A percentile compares a stretch with the other conserved stretches of the same genome.
Conservation (phyloP, 208 protist species). For the Naegleria gruberi region DNA sequence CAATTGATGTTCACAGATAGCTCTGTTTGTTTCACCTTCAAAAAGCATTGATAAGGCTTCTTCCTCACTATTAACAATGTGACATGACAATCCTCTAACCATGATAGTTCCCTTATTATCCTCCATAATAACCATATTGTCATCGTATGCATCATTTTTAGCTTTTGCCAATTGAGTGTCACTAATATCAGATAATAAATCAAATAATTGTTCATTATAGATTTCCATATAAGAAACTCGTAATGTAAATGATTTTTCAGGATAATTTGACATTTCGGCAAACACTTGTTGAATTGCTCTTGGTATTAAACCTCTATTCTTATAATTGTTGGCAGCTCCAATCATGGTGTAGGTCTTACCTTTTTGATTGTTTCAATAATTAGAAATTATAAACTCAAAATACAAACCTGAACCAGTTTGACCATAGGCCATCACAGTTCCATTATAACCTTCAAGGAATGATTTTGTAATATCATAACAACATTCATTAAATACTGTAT, state of each 20-base stretch:
- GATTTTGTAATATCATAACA: not conserved
- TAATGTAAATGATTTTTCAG: constrained; percentile 34
- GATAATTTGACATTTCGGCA: constrained; percentile 25
- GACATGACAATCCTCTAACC: constrained; percentile 23
- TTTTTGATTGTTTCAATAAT: not conserved
- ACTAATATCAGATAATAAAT: constrained; percentile 22
- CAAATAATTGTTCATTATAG: constrained; percentile 40
- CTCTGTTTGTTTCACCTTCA: constrained; percentile 49
- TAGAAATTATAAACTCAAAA: not conserved
- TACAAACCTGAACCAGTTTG: constrained; percentile 37
- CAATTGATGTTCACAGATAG: constrained; percentile 48
- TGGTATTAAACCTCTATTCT: constrained; percentile 42
- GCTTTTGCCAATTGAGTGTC: not conserved
- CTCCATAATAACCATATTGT: constrained; percentile 7
- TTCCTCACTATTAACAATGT: constrained; percentile 39
- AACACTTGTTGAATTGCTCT: constrained; percentile 43
- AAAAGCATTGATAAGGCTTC: constrained; percentile 52
- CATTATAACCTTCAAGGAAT: constrained; percentile 28
- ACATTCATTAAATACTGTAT: constrained; percentile 33
- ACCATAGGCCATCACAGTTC: constrained; percentile 39
- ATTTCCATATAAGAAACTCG: constrained; percentile 37
- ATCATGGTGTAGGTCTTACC: not conserved
- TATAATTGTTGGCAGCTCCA: constrained; percentile 31
- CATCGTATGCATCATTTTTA: not conserved
- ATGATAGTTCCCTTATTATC: not conserved